Evolutionary conservation across 1,139 yeast species (phyloP).

Genomic region (Saccharomyces hybrid): DNA sequence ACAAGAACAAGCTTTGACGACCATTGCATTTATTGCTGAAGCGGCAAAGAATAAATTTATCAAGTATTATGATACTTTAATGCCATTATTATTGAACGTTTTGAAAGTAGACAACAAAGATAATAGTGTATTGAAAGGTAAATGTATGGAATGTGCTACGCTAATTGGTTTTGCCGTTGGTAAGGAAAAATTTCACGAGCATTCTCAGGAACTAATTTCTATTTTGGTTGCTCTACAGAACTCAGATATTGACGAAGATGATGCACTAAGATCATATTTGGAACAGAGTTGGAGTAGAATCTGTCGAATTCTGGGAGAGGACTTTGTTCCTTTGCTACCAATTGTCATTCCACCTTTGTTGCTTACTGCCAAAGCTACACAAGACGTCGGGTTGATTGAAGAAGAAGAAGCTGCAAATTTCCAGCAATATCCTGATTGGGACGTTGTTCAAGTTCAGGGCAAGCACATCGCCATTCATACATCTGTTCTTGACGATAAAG

Average conservation of each 20-base stretch:
- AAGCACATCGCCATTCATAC: constrained; percentile 93
- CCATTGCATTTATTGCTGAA: constrained; percentile 95
- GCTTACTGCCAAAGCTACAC: constrained; percentile 79
- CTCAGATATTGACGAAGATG: constrained; percentile 51
- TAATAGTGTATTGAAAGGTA: constrained; percentile 75
- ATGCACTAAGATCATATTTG: constrained; percentile 77
- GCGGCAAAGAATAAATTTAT: constrained; percentile 89
- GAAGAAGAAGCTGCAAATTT: constrained; percentile 82
- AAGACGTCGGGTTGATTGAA: constrained; percentile 80
- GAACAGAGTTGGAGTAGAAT: constrained; percentile 97
- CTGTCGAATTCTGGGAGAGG: constrained; percentile 77
- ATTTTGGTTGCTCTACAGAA: constrained; percentile 70
- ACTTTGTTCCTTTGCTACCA: constrained; percentile 79
- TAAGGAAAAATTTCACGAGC: constrained; percentile 74
- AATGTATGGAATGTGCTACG: constrained; percentile 92
- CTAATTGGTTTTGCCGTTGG: constrained; percentile 97
- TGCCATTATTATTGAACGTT: constrained; percentile 82
- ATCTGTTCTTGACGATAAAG: constrained; percentile 85
- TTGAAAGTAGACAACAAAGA: constrained; percentile 71
- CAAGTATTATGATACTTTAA: constrained; percentile 88
- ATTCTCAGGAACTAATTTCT: constrained; percentile 66
- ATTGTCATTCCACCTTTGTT: constrained; percentile 86
- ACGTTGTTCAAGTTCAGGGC: constrained; percentile 83
- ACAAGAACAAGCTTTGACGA: constrained; percentile 93
- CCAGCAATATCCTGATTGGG: constrained; percentile 89